These are phyloP conservation scores for Scytalidium lignicola DNA, from an alignment of 2,329 filamentous ascomycete species.

Conservation along the genomic window DNA sequence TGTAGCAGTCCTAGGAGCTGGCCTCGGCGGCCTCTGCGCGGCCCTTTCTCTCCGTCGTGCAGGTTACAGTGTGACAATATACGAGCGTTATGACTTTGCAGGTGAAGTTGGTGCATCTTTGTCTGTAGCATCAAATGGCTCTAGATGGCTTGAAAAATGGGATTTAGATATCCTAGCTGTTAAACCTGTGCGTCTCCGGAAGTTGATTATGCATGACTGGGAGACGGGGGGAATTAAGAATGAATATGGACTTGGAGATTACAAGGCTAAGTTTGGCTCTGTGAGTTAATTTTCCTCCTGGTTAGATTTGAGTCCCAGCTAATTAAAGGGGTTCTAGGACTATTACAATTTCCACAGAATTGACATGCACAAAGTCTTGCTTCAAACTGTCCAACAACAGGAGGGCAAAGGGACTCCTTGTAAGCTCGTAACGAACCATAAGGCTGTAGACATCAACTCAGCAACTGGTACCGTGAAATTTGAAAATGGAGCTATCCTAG, in stretches of 20 bases:
- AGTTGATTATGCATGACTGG: slow-evolving; percentile 67
- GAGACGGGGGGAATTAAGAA: slow-evolving; percentile 61
- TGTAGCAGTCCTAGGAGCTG: background rate
- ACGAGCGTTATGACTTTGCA: slow-evolving; percentile 60
- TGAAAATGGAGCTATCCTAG: slow-evolving; percentile 6
- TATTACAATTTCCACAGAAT: slow-evolving; percentile 67
- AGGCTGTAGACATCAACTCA: slow-evolving; percentile 41
- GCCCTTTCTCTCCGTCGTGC: slow-evolving; percentile 47
- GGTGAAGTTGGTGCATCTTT: slow-evolving; percentile 65
- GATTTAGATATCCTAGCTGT: slow-evolving; percentile 58
- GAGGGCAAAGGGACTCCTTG: slow-evolving; percentile 49
- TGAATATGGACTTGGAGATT: slow-evolving; percentile 59
- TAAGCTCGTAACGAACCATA: slow-evolving; percentile 50
- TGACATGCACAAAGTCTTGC: slow-evolving; percentile 63
- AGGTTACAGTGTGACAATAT: slow-evolving; percentile 55
- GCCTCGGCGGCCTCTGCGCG: slow-evolving; percentile 40
- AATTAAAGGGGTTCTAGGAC: slow-evolving; percentile 28
- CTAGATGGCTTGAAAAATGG: slow-evolving; percentile 66
- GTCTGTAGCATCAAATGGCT: slow-evolving; percentile 65
- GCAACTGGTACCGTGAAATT: slow-evolving; percentile 36
- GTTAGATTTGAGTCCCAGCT: background rate
- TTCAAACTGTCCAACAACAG: slow-evolving; percentile 49
- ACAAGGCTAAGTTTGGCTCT: slow-evolving; percentile 60
- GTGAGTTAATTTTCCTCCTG: slow-evolving; percentile 20
- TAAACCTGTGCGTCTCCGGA: slow-evolving; percentile 59